A percentile compares a stretch with the other conserved stretches of the same genome.
Evolutionary conservation across 306 rosid species (phyloP).

Genomic region (Cotoneaster glaucophyllus): DNA sequence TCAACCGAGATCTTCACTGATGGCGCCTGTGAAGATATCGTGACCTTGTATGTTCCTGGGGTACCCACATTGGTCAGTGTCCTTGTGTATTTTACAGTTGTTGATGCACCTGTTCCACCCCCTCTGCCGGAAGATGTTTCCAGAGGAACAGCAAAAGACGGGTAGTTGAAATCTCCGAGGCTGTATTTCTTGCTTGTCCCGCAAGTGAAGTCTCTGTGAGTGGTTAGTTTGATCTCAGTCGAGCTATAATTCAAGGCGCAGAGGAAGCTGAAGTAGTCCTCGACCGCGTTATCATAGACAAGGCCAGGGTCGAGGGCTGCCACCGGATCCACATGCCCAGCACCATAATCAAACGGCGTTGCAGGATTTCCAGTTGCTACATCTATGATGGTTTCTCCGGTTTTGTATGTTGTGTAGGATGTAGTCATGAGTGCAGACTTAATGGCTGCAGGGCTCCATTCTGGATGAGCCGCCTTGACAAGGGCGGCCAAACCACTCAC

Average conservation of each 20-base stretch:
- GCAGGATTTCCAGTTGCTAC: slow-evolving; percentile 52
- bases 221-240: slow-evolving; percentile 33
- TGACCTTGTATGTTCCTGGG: slow-evolving; percentile 50
- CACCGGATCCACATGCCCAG: slow-evolving; percentile 81
- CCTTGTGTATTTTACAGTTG: slow-evolving; percentile 52
- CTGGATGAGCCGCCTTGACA: slow-evolving; percentile 63
- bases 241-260: slow-evolving; percentile 74
- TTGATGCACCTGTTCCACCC: slow-evolving; percentile 33
- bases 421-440: slow-evolving; percentile 96
- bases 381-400: slow-evolving; percentile 52
- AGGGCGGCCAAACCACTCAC: slow-evolving; percentile 80
- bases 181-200: slow-evolving; percentile 44
- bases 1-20: slow-evolving; percentile 59
- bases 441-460: slow-evolving; percentile 90
- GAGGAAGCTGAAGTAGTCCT: slow-evolving; percentile 67
- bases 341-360: slow-evolving; percentile 78
- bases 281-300: slow-evolving; percentile 48
- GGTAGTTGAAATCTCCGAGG: slow-evolving; percentile 73
- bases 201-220: slow-evolving; percentile 47
- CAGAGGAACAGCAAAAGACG: slow-evolving; percentile 80
- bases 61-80: slow-evolving; percentile 68
- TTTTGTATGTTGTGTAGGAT: slow-evolving; percentile 53
- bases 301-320: slow-evolving; percentile 94
- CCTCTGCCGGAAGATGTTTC: slow-evolving; percentile 40
- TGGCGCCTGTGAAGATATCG: slow-evolving; percentile 32